phyloP scores from a whole-genome alignment of 1,139 yeast genomes.

The Lodderomyces beijingensis region DNA sequence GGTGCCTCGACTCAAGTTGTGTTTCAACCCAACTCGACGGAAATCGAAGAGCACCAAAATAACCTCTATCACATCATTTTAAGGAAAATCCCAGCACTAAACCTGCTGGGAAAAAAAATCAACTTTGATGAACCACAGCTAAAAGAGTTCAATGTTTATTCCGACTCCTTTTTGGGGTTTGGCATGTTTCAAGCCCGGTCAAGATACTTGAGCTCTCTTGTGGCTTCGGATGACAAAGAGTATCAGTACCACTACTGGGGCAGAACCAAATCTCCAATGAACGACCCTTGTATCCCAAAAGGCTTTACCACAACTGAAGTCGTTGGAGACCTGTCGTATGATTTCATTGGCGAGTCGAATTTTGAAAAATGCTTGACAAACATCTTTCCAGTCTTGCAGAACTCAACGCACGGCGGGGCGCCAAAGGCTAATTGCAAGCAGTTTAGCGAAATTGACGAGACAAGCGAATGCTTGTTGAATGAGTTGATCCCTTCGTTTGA shows the following conservation, averaged over 20 bases:
- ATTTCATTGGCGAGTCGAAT: constrained; percentile 57
- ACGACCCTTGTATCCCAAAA: constrained; percentile 64
- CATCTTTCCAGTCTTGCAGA: constrained; percentile 50
- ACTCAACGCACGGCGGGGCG: constrained; percentile 22
- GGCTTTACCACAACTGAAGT: constrained; percentile 28
- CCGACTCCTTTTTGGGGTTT: constrained; percentile 71
- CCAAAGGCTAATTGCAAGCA: constrained; percentile 24
- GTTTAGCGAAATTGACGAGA: constrained; percentile 26
- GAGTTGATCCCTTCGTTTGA: constrained; percentile 65
- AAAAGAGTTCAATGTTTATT: constrained; percentile 50
- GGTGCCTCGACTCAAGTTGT: constrained; percentile 87
- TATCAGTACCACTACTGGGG: constrained; percentile 15
- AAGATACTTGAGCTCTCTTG: constrained; percentile 40
- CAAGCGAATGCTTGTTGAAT: constrained; percentile 47
- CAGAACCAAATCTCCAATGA: constrained; percentile 23
- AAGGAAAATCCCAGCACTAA: constrained; percentile 28
- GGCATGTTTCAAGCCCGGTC: constrained; percentile 71
- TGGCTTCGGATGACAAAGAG: constrained; percentile 19
- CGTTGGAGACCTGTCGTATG: constrained; percentile 24
- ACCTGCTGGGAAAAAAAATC: constrained; percentile 1
- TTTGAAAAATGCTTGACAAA: constrained; percentile 49
- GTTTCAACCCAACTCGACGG: constrained; percentile 63
- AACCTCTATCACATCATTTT: constrained; percentile 51
- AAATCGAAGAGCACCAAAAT: constrained; percentile 49
- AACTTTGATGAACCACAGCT: constrained; percentile 15